Evolutionary conservation across 306 rosid species (phyloP), one percentile per base, ranked within the genome.

Genomic region (Datisca glomerata): DNA sequence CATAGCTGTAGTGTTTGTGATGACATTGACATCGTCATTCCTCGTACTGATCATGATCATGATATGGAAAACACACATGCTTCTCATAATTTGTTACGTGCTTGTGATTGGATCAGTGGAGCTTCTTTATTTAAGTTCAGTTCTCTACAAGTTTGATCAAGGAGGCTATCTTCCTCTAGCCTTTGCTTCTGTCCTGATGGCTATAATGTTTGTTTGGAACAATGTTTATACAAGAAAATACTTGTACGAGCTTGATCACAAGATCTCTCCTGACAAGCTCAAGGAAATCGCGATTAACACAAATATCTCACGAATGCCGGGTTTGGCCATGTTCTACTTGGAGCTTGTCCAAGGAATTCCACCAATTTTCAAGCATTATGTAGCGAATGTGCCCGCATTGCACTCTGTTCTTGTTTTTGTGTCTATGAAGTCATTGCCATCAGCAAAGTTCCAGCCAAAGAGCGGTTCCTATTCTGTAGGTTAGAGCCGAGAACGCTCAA

Each of bases 321-420:
- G 77, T 14, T 43, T 70, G 11, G 65, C 62, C 29, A 8, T 70
- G 2, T 53, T 70, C 29, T 65, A 70, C 53, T 46, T 66, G 0
- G 77, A 56, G 23, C 65, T 65, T 32, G 72, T 70, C 19, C 72
- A 60, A 8, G 77, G 65, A 2, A 60, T 64, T 24, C 72, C 77
- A 1, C 69, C 77, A 1, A 65, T 70, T 28, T 65, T 70, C 62
- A 41, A 56, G 37, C 77, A 65, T 45, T 70, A 50, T 12, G 36
- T 52, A 14, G 51, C 17, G 4, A 70, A 70, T 4, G 66, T 70
- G 12, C 69, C 66, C 4, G 65, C 72, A 15, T 11, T 65, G 53
- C 72, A 65, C 45, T 39, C 47, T 0, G 55, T 56, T 15, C 52
- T 65, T 21, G 55, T 70, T 19, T 70, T 70, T 1, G 55, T 63